Conservation (phyloP, 192 early-diverging fungal genomes). For the Phlyctochytrium arcticum region DNA sequence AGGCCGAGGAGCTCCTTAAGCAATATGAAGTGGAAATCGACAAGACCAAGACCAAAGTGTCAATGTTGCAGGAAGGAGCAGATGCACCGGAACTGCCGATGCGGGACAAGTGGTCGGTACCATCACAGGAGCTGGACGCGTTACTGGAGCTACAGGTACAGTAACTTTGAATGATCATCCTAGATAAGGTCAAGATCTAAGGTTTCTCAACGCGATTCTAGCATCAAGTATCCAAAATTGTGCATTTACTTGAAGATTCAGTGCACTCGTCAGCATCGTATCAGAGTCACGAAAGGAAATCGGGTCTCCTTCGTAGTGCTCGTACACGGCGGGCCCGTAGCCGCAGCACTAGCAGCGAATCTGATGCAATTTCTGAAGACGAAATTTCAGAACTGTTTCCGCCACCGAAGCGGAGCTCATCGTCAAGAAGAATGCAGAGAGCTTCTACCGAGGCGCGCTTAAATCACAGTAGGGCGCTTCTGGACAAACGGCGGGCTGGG, state of each 20-base stretch:
- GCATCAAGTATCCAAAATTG: background rate
- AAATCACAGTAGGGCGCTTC: no score
- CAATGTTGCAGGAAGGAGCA: background rate
- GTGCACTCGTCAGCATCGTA: no score
- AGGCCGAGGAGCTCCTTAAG: conserved; percentile 7
- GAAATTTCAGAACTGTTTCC: no score
- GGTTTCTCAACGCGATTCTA: background rate
- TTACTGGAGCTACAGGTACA: background rate
- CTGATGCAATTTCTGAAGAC: no score
- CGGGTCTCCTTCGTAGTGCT: no score
- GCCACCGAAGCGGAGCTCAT: no score
- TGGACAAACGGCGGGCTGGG: no score
- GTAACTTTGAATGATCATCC: background rate
- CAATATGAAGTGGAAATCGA: conserved; percentile 19
- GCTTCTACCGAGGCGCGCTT: no score
- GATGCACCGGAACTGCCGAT: background rate
- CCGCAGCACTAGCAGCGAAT: no score
- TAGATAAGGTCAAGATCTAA: background rate
- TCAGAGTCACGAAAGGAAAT: no score
- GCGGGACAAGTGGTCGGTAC: background rate
- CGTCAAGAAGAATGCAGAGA: no score
- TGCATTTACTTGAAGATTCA: background rate
- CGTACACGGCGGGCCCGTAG: no score
- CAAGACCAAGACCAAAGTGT: background rate
- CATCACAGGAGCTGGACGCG: background rate